These are phyloP conservation scores for Beauveria sp. DNA, from an alignment of 2,329 filamentous ascomycete genomes.

Conservation along the genomic window DNA sequence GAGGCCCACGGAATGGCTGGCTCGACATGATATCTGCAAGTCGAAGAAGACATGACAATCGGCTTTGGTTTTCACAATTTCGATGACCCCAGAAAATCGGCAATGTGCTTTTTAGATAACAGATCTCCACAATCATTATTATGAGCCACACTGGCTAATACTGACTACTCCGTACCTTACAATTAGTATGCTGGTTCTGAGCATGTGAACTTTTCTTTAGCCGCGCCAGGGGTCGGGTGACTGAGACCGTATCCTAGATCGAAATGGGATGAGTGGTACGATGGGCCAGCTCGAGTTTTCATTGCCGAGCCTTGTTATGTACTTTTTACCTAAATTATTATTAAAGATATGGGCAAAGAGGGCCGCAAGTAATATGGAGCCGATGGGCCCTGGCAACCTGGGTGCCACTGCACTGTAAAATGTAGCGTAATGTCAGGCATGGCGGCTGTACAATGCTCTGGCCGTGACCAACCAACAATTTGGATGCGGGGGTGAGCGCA, in stretches of 20 bases:
- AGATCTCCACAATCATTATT: background rate
- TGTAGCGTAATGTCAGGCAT: constrained; percentile 5
- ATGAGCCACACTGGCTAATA: constrained; percentile 1
- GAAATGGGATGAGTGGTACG: background rate
- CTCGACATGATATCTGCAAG: background rate
- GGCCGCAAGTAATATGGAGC: constrained; percentile 2
- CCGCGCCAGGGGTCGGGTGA: background rate
- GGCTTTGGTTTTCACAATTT: background rate
- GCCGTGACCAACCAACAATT: background rate
- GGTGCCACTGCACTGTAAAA: background rate
- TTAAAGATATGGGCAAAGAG: background rate
- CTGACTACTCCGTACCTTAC: background rate
- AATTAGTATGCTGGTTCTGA: background rate
- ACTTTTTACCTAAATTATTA: constrained; percentile 8
- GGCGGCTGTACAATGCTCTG: background rate
- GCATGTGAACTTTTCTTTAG: background rate
- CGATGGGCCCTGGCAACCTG: background rate
- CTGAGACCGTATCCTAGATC: background rate
- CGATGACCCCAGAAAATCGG: too few species aligned
- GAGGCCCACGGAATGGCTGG: too few species aligned
- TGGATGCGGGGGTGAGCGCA: constrained; percentile 10
- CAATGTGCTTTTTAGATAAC: too few species aligned
- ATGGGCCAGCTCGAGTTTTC: background rate
- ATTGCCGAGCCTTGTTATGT: constrained; percentile 8
- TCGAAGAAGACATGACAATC: background rate